Evolutionary conservation across 345 rosid species (phyloP).

Genomic region (Stellera chamaejasme): DNA sequence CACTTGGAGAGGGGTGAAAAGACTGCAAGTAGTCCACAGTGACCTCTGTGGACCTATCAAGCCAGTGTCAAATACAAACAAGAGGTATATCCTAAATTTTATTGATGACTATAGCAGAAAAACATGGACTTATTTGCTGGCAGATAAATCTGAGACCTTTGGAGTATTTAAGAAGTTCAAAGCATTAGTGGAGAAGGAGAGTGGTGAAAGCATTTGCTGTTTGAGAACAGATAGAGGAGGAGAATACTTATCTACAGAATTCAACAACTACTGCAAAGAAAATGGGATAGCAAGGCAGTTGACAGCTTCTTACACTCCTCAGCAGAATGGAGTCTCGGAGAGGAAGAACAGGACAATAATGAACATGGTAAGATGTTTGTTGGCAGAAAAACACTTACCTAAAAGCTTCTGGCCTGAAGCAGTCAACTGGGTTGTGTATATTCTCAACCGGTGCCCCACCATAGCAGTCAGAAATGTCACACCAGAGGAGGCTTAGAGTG

Average conservation of each 20-base stretch:
- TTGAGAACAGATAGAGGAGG: neutral
- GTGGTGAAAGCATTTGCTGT: neutral
- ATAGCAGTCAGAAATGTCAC: neutral
- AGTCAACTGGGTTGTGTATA: neutral
- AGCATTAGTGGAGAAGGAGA: neutral
- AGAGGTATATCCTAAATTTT: neutral
- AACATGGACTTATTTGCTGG: conserved; percentile 1
- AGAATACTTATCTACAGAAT: neutral
- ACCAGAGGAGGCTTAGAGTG: neutral
- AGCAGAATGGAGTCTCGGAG: neutral
- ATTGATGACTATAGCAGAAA: conserved; percentile 1
- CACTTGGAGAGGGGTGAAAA: neutral
- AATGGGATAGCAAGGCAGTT: neutral
- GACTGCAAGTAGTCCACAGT: neutral
- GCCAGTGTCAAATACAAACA: neutral
- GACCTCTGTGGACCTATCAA: neutral
- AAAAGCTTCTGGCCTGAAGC: conserved; percentile 1
- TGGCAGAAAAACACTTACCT: neutral
- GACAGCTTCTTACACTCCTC: neutral
- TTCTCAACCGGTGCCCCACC: neutral
- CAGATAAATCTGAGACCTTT: neutral
- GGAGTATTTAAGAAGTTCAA: neutral
- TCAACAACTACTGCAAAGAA: neutral
- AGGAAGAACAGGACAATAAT: neutral
- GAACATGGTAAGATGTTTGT: neutral